Evolutionary conservation across 768 basidiomycete species (phyloP).

Genomic region (Termitomyces sp.): DNA sequence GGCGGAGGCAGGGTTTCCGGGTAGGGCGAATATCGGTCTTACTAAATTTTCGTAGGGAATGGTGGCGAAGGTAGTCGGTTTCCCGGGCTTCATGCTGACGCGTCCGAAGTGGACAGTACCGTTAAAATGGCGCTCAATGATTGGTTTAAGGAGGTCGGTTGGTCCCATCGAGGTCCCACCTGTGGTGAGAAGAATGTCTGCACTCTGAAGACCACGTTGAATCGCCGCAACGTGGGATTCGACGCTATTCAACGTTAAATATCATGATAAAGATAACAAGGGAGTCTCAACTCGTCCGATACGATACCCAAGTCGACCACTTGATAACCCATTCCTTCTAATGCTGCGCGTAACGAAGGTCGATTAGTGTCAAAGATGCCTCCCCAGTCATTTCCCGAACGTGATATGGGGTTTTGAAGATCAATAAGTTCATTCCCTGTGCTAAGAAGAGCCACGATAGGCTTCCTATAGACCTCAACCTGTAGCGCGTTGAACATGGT

Average conservation of each 20-base stretch:
- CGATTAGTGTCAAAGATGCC: conserved; percentile 86
- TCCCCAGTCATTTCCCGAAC: conserved; percentile 43
- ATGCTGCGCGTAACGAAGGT: conserved; percentile 64
- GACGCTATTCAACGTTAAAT: conserved; percentile 30
- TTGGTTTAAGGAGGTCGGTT: conserved; percentile 80
- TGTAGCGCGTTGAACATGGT: conserved; percentile 19
- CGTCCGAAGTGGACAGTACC: conserved; percentile 85
- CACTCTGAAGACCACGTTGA: conserved; percentile 45
- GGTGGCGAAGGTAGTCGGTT: conserved; percentile 87
- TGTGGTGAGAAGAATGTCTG: conserved; percentile 78
- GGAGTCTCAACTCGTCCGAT: conserved; percentile 52
- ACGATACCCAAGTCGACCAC: conserved; percentile 81
- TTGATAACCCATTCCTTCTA: conserved; percentile 69
- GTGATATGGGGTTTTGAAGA: conserved; percentile 36
- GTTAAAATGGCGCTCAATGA: conserved; percentile 72
- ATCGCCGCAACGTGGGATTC: conserved; percentile 54
- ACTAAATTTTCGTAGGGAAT: conserved; percentile 40
- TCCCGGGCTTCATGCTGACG: conserved; percentile 78
- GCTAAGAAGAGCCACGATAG: conserved; percentile 73
- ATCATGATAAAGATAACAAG: neutral
- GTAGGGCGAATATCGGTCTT: conserved; percentile 78
- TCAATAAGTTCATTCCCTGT: conserved; percentile 83
- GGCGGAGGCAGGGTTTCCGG: conserved; percentile 86
- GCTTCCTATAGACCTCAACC: conserved; percentile 68
- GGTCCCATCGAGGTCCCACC: conserved; percentile 93